A percentile compares a stretch with the other conserved stretches of the same genome.
These are phyloP conservation scores for Poteriospumella lacustris DNA, from an alignment of 108 stramenopile genomes.

Conservation along the genomic window DNA sequence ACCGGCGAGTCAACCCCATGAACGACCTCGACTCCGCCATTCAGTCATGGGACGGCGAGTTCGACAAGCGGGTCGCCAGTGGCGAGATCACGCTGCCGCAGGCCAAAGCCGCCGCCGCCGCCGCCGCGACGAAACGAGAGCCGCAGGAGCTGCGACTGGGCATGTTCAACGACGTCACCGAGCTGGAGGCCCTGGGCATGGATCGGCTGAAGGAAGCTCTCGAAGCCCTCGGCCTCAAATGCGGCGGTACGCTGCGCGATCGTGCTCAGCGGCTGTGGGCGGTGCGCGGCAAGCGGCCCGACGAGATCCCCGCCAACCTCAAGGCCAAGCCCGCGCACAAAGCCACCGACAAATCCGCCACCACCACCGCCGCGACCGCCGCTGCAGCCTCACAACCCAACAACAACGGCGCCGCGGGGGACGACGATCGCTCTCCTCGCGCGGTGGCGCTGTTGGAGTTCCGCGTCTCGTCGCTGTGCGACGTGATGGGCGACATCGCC, in stretches of 20 bases:
- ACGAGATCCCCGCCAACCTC: constrained; percentile 60
- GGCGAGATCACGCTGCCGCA: constrained; percentile 18
- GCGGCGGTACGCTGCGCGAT: constrained; percentile 79
- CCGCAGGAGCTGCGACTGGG: constrained; percentile 17
- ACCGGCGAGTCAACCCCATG: constrained; percentile 30
- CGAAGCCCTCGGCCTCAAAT: constrained; percentile 80
- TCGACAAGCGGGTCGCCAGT: constrained; percentile 20
- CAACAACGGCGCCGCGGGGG: background rate
- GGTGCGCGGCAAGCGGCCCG: constrained; percentile 73
- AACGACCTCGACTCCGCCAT: constrained; percentile 21
- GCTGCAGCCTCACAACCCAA: too few relatives aligned
- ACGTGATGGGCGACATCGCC: constrained; percentile 72
- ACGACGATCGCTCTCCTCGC: background rate
- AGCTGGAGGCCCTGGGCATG: constrained; percentile 59
- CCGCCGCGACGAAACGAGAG: background rate
- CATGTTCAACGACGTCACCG: constrained; percentile 38
- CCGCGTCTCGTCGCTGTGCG: constrained; percentile 66
- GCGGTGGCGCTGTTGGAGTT: constrained; percentile 68
- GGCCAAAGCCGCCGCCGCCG: background rate
- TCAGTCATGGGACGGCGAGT: background rate
- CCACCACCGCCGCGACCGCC: too few relatives aligned
- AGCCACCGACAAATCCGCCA: too few relatives aligned
- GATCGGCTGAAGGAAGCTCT: constrained; percentile 78
- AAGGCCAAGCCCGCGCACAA: too few relatives aligned
- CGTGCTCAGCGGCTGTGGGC: constrained; percentile 80